Percentiles rank a stretch among this genome's conserved stretches.
phyloP scores from a whole-genome alignment of 176 grass and related monocot genomes.

The Poa pratensis region DNA sequence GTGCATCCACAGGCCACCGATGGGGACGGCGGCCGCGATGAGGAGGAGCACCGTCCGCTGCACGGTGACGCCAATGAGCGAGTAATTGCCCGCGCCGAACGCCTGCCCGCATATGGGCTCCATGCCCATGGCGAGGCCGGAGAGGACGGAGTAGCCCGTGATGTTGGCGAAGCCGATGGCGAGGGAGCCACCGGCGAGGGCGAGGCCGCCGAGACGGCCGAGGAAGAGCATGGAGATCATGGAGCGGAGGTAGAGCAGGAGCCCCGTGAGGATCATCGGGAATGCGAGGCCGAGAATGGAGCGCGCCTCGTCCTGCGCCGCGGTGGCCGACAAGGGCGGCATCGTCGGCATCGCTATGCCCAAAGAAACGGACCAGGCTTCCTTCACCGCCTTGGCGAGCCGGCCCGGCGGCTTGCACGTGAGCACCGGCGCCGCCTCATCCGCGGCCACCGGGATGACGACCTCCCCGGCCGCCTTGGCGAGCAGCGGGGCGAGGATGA shows the following conservation, averaged over 20 bases:
- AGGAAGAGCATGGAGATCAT: slow-evolving; percentile 97
- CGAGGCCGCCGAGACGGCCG: slow-evolving; percentile 59
- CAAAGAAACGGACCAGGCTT: slow-evolving; percentile 33
- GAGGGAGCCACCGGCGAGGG: slow-evolving; percentile 79
- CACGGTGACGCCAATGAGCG: slow-evolving; percentile 66
- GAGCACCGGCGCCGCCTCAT: slow-evolving; percentile 40
- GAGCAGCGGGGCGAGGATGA: slow-evolving; percentile 43
- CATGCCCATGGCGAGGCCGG: slow-evolving; percentile 90
- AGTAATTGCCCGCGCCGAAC: slow-evolving; percentile 61
- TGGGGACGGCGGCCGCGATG: slow-evolving; percentile 60
- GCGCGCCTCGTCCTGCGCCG: slow-evolving; percentile 46
- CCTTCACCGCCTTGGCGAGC: slow-evolving; percentile 36
- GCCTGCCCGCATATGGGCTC: slow-evolving; percentile 89
- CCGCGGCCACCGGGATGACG: slow-evolving; percentile 25
- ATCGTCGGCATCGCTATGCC: slow-evolving; percentile 34
- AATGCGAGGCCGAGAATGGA: slow-evolving; percentile 69
- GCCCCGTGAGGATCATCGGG: slow-evolving; percentile 79
- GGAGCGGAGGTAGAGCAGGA: slow-evolving; percentile 85
- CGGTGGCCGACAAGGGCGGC: slow-evolving; percentile 35
- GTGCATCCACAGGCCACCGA: slow-evolving; percentile 66
- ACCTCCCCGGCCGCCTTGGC: slow-evolving; percentile 32
- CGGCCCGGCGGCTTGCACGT: slow-evolving; percentile 41
- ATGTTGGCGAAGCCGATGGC: slow-evolving; percentile 92
- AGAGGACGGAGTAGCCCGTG: slow-evolving; percentile 77
- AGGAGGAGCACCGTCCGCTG: slow-evolving; percentile 79